Percentiles rank a stretch among this genome's conserved stretches.
Evolutionary conservation across 1,284 basidiomycete genomes (phyloP).

Genomic region (Anthracocystis setariae): DNA sequence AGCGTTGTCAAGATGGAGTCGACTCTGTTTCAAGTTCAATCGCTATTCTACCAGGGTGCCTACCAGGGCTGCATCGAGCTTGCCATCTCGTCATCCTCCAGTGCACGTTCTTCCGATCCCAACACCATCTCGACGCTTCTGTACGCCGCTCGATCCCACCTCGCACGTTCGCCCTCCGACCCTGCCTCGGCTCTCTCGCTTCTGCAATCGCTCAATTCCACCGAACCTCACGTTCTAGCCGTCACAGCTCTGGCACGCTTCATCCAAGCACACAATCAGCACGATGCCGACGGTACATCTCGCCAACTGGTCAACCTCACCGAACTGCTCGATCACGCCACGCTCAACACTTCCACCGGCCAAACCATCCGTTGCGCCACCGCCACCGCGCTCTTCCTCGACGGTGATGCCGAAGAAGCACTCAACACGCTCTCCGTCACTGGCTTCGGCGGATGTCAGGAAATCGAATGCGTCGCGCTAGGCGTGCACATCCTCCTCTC

Average conservation of each 20-base stretch:
- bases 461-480: slow-evolving; percentile 64
- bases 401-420: slow-evolving; percentile 58
- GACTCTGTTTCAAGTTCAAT: slow-evolving; percentile 58
- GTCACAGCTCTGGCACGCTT: slow-evolving; percentile 57
- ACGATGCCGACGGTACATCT: slow-evolving; percentile 29
- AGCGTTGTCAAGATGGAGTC: slow-evolving; percentile 41
- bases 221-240: slow-evolving; percentile 44
- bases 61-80: slow-evolving; percentile 60
- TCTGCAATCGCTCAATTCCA: slow-evolving; percentile 30
- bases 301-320: slow-evolving; percentile 54
- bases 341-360: slow-evolving; percentile 45
- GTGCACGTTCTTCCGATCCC: slow-evolving; percentile 39
- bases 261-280: slow-evolving; percentile 42
- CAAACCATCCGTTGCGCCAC: slow-evolving; percentile 51
- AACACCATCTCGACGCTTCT: slow-evolving; percentile 43
- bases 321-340: slow-evolving; percentile 62
- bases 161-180: slow-evolving; percentile 51
- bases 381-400: slow-evolving; percentile 57
- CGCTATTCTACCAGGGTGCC: slow-evolving; percentile 65
- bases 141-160: slow-evolving; percentile 63
- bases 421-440: slow-evolving; percentile 57
- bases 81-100: slow-evolving; percentile 39
- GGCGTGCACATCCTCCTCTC: slow-evolving; percentile 65
- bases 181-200: slow-evolving; percentile 52
- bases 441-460: slow-evolving; percentile 38